These are phyloP conservation scores for Tephrocybe sp. DNA, from an alignment of 768 basidiomycete genomes.

Conservation along the genomic window DNA sequence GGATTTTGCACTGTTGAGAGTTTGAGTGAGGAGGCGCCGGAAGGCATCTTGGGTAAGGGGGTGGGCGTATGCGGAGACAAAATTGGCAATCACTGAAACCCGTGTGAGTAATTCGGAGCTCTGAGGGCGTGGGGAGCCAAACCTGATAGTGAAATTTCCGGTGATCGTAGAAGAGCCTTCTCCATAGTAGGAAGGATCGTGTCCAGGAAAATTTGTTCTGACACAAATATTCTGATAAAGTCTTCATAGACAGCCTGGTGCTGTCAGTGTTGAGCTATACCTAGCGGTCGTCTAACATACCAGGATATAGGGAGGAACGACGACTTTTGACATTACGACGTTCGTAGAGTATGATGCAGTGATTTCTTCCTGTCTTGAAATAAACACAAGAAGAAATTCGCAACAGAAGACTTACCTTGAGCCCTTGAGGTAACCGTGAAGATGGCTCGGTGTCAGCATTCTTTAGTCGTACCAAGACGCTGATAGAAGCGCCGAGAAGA, in stretches of 20 bases:
- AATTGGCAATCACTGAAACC: slow-evolving; percentile 50
- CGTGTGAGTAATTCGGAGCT: background rate
- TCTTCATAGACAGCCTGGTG: slow-evolving; percentile 53
- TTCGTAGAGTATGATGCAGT: slow-evolving; percentile 54
- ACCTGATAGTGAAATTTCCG: slow-evolving; percentile 74
- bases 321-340: slow-evolving; percentile 66
- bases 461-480: slow-evolving; percentile 70
- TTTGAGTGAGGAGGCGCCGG: slow-evolving; percentile 53
- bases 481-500: slow-evolving; percentile 66
- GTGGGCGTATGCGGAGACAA: slow-evolving; percentile 54
- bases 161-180: slow-evolving; percentile 77
- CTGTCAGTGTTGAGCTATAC: background rate
- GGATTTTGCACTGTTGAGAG: slow-evolving; percentile 72
- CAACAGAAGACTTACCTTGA: slow-evolving; percentile 37
- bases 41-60: slow-evolving; percentile 47
- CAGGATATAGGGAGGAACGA: slow-evolving; percentile 55
- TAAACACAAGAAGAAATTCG: background rate
- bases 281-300: slow-evolving; percentile 37
- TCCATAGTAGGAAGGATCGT: slow-evolving; percentile 71
- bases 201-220: slow-evolving; percentile 46
- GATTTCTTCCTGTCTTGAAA: slow-evolving; percentile 48
- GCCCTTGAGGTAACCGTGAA: slow-evolving; percentile 40
- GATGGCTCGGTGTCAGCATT: slow-evolving; percentile 41
- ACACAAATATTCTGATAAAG: slow-evolving; percentile 56
- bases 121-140: slow-evolving; percentile 17